These are phyloP conservation scores for Fusarium irregulare DNA, from an alignment of 2,329 filamentous ascomycete genomes.

Conservation along the genomic window DNA sequence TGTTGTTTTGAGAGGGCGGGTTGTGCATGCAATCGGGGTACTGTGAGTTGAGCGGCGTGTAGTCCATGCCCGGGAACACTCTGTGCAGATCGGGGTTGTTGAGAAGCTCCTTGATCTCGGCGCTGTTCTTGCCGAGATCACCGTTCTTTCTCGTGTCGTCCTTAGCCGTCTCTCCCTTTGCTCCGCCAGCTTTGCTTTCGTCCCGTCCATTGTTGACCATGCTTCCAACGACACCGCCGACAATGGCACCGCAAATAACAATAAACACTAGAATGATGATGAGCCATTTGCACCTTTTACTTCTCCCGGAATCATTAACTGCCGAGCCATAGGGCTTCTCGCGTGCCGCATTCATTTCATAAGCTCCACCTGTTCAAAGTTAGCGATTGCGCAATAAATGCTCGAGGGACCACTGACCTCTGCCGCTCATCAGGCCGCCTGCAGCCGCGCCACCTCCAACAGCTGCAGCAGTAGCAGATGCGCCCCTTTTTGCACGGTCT, in stretches of 20 bases:
- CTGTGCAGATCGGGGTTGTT: slow-evolving; percentile 86
- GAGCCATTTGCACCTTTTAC: slow-evolving; percentile 76
- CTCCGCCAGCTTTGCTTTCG: slow-evolving; percentile 23
- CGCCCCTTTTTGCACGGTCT: slow-evolving; percentile 44
- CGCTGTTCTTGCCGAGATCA: slow-evolving; percentile 78
- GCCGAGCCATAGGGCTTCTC: slow-evolving; percentile 75
- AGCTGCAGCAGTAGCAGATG: slow-evolving; percentile 55
- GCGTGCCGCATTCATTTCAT: slow-evolving; percentile 47
- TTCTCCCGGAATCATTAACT: slow-evolving; percentile 66
- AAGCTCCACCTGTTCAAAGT: slow-evolving; percentile 43
- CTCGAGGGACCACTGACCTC: slow-evolving; percentile 37
- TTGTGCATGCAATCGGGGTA: slow-evolving; percentile 83
- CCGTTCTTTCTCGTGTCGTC: slow-evolving; percentile 72
- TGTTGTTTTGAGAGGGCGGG: slow-evolving; percentile 90
- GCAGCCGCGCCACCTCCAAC: slow-evolving; percentile 59
- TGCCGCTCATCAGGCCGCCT: slow-evolving; percentile 49
- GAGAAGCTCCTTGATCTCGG: slow-evolving; percentile 83
- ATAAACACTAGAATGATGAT: slow-evolving; percentile 73
- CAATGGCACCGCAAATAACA: slow-evolving; percentile 76
- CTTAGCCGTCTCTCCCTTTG: slow-evolving; percentile 62
- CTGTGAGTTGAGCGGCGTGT: slow-evolving; percentile 90
- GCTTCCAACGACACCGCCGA: slow-evolving; percentile 79
- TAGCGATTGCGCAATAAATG: slow-evolving; percentile 3
- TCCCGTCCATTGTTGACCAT: slow-evolving; percentile 63
- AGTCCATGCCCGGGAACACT: slow-evolving; percentile 95